Evolutionary conservation across 2,329 filamentous ascomycete genomes (phyloP), one percentile per base, ranked within the genome.

Genomic region (Diaporthe vexans): DNA sequence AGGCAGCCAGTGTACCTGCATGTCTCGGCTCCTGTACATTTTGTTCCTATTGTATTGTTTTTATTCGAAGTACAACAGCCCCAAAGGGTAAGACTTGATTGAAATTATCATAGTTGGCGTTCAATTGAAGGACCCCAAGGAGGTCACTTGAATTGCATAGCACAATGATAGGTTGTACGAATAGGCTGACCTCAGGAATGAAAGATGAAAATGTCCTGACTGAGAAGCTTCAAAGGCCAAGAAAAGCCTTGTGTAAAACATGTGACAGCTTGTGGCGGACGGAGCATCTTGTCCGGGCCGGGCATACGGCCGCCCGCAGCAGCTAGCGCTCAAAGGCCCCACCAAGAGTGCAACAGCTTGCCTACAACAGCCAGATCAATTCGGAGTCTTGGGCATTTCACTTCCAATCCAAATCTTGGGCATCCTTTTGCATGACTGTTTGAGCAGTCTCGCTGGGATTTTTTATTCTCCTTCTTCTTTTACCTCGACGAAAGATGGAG

Each of bases 261-360:
- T n/a, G 46, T 48, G 46, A n/a, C 46, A 48, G 46, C 46, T 1
- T 48, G 43, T 21, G 4, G 2, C 5, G 43, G 10, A 43, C 69
- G 69, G 69, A 71, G 69, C 69, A 29, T 71, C n/a, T 59, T 17
- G 40, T 71, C 69, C 69, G 69, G 40, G 43, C 37, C 33, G 26
- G 33, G 29, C 43, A 71, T 19, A 29, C 24, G 52, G 46, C 19
- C 43, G n/a, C 17, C 29, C n/a, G 40, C 46, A 43, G 43, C 29
- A 46, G n/a, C 51, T 67, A 48, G 61, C 46, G 46, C 61, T n/a
- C 21, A 24, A 24, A n/a, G 46, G 46, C 46, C 59, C 61, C 61
- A 52, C 63, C 11, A 29, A 8, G 63, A 52, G 46, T 46, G 63
- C 35, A 52, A 52, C 43, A 24, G 61, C 61, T 51, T 43, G 43